Base-by-base conservation (phyloP, 805 yeast species). In the Priceomyces castillae region DNA sequence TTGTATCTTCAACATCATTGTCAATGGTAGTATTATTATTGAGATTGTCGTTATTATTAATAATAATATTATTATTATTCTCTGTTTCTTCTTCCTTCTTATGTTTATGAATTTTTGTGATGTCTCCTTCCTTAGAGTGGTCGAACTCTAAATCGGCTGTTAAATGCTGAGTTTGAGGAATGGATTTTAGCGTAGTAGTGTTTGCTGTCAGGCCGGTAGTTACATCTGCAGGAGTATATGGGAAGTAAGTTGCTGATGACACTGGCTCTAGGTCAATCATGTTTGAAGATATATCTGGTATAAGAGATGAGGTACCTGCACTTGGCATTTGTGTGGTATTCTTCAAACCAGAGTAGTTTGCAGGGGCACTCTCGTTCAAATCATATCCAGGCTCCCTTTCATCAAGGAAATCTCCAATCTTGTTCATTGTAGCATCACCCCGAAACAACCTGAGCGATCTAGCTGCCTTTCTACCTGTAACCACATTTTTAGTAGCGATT, bases 171-270 rank as follows among this genome's bases (percentile, higher is more conserved):
- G 64, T 47, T 50, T 45, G 35, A n/a, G 44, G 41, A 2, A 40
- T 31, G 7, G 42, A 18, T 18, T 46, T 16, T 12, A n/a, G 7
- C 18, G 11, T 11, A 11, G 12, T 17, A 9, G 19, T 14, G 6
- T 46, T 50, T 22, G 53, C 52, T 26, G 33, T 36, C 20, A 38
- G 34, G 34, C 33, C 37, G 34, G 20, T 46, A 15, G 41, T 20
- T 7, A 40, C 38, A 36, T 41, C 46, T 3, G 47, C 49, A 14
- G 81, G 77, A 2, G 78, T 75, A 57, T 83, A 87, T 2, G 90
- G 90, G 44, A 81, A 74, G 56, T 82, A 84, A 0, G 87, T 81
- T 0, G 88, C 89, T 1, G 85, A 79, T 0, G 86, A 80, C 0
- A 81, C 77, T 0, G 87, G 86, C 46, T 82, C 84, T 36, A 79